Conservation (phyloP, 163 green algal species). For the Chlorella variabilis region DNA sequence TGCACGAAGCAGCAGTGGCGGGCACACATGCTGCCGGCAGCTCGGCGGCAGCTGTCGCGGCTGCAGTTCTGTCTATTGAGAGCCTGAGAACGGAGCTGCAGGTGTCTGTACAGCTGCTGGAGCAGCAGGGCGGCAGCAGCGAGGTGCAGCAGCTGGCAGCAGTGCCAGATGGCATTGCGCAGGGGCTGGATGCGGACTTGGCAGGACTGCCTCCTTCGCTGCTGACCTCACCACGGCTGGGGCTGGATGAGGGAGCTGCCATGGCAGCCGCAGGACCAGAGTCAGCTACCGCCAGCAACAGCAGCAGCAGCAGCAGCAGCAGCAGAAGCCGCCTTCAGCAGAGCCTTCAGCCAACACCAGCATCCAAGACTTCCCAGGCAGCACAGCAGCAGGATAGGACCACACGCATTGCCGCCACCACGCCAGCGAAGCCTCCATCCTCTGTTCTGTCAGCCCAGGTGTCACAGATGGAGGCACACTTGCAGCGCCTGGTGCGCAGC, state of each 20-base stretch:
- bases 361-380: no score
- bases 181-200: conserved; percentile 20
- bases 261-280: no score
- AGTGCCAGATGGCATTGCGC: conserved; percentile 13
- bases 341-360: no score
- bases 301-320: no score
- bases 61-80: background rate
- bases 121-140: conserved; percentile 1
- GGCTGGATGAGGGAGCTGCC: background rate
- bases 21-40: background rate
- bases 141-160: conserved; percentile 7
- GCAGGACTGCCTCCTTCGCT: background rate
- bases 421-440: background rate
- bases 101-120: conserved; percentile 19
- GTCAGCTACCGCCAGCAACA: no score
- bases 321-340: no score
- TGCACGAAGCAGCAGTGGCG: background rate
- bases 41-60: background rate
- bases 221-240: background rate
- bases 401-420: no score
- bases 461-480: conserved; percentile 16
- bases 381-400: background rate
- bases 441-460: conserved; percentile 12
- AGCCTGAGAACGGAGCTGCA: conserved; percentile 15
- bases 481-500: conserved; percentile 4